Conservation (phyloP, 371 early-diverging fungal genomes). For the Mucor ambiguus region DNA sequence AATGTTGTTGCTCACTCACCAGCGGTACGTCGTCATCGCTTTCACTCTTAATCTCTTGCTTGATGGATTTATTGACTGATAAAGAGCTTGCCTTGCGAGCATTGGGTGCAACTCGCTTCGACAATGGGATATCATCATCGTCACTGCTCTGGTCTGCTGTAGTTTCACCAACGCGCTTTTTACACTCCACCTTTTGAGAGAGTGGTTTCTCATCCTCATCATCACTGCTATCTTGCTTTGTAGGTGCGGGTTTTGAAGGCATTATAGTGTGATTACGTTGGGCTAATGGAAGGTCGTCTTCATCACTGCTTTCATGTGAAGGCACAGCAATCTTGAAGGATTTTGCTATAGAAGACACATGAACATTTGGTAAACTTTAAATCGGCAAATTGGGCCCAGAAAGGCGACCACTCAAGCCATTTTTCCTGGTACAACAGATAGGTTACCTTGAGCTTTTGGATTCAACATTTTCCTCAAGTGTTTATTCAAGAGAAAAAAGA, state of each 20-base stretch:
- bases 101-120: constrained; percentile 17
- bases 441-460: background rate
- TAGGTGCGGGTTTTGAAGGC: background rate
- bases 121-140: constrained; percentile 33
- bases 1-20: constrained; percentile 12
- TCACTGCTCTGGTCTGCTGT: constrained; percentile 26
- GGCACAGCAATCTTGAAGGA: background rate
- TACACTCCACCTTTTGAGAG: constrained; percentile 29
- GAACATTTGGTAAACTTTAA: constrained; percentile 1
- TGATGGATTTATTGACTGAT: background rate
- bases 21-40: constrained; percentile 29
- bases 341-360: background rate
- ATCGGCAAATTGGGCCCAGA: background rate
- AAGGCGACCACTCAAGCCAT: background rate
- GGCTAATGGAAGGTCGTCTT: constrained; percentile 21
- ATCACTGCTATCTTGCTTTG: background rate
- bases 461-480: background rate
- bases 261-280: background rate
- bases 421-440: background rate
- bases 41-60: background rate
- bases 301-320: constrained; percentile 8
- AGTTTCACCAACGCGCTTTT: constrained; percentile 9
- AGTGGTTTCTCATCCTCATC: constrained; percentile 46
- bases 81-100: background rate
- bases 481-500: constrained; percentile 1